These are phyloP conservation scores for Penicillium griseofulvum DNA, from an alignment of 2,329 filamentous ascomycete genomes.

Conservation along the genomic window DNA sequence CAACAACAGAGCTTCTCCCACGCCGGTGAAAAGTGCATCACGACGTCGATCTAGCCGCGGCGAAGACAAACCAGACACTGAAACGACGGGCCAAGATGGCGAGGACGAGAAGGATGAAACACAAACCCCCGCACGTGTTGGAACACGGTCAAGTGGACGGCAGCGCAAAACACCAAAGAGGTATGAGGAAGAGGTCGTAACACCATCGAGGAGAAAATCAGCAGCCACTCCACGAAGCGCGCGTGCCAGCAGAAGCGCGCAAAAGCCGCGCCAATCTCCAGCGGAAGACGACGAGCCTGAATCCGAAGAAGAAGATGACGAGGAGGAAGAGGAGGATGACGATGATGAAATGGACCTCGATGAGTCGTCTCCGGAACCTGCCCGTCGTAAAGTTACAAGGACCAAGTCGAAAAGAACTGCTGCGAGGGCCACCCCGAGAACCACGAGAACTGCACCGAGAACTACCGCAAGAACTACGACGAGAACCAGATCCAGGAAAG, in stretches of 20 bases:
- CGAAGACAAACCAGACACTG: constrained; percentile 4
- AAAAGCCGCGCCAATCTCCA: constrained; percentile 19
- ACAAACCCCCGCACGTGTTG: constrained; percentile 26
- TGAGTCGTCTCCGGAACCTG: constrained; percentile 19
- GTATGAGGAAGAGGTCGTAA: constrained; percentile 29
- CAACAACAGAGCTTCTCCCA: constrained; percentile 14
- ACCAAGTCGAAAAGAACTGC: constrained; percentile 29
- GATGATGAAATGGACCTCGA: constrained; percentile 25
- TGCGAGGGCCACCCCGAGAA: constrained; percentile 16
- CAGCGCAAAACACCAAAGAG: constrained; percentile 35
- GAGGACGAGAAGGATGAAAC: constrained; percentile 9
- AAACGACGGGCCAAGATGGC: constrained; percentile 8
- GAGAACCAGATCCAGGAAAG: constrained; percentile 15
- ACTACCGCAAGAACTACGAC: not conserved
- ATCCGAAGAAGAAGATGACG: not conserved
- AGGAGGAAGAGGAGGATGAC: constrained; percentile 8
- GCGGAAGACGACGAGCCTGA: not conserved
- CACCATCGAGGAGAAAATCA: constrained; percentile 21
- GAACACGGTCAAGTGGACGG: constrained; percentile 34
- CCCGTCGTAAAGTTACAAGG: constrained; percentile 21
- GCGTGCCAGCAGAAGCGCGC: constrained; percentile 23
- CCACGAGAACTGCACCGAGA: constrained; percentile 20
- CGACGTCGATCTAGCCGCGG: constrained; percentile 24
- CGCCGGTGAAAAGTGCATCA: constrained; percentile 19
- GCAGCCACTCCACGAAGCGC: constrained; percentile 21